Evolutionary conservation across 140 eudicot species (phyloP).

Genomic region (Flaveria floridana): DNA sequence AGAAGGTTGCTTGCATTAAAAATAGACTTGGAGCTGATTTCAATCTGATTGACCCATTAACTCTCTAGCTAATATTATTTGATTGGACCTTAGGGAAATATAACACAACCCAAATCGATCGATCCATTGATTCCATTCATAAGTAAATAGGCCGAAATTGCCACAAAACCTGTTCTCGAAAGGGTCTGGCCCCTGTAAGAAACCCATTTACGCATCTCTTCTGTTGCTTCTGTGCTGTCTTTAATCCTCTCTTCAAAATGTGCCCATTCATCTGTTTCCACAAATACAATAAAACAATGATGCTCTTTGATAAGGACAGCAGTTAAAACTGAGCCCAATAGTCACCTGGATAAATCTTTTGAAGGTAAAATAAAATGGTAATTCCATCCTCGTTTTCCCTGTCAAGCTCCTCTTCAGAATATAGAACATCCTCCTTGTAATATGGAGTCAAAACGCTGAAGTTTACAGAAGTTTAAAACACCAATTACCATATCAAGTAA

Average conservation of each 20-base stretch:
- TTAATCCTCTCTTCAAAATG: conserved; percentile 57
- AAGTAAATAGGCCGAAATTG: not conserved
- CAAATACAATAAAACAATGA: conserved; percentile 25
- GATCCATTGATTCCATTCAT: not conserved
- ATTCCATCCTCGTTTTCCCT: conserved; percentile 94
- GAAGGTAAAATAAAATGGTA: conserved; percentile 80
- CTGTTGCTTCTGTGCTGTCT: conserved; percentile 44
- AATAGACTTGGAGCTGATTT: not conserved
- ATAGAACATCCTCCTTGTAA: conserved; percentile 87
- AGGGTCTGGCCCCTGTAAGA: conserved; percentile 98
- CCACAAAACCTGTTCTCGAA: conserved; percentile 80
- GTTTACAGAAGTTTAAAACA: conserved; percentile 22
- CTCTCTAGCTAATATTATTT: not conserved
- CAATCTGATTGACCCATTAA: not conserved
- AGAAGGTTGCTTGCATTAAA: conserved; percentile 1
- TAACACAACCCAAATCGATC: not conserved
- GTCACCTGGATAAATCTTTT: conserved; percentile 94
- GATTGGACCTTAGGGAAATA: not conserved
- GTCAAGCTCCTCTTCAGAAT: conserved; percentile 74
- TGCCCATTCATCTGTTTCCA: conserved; percentile 75
- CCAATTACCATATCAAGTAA: conserved; percentile 14
- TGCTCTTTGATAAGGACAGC: not conserved
- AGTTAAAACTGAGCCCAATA: conserved; percentile 16
- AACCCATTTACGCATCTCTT: conserved; percentile 83
- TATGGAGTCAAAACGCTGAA: conserved; percentile 94